Percentiles rank a stretch among this genome's conserved stretches.
Conservation (phyloP, 2,329 filamentous ascomycete species). For the Colletotrichum graminicola region DNA sequence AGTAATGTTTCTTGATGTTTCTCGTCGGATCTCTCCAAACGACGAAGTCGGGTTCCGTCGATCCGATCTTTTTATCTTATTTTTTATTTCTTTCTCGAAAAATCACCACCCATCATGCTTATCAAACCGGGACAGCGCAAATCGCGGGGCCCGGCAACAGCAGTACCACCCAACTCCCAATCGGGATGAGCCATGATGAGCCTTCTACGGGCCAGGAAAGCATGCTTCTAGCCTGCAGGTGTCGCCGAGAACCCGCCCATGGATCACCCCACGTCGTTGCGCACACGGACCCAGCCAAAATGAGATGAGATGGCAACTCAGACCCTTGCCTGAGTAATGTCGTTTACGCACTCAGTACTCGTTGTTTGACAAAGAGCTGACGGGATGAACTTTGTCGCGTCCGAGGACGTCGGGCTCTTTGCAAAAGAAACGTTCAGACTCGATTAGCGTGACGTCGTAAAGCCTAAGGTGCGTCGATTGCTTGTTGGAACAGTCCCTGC, state of each 20-base stretch:
- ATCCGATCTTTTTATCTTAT: neutral
- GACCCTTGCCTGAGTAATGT: neutral
- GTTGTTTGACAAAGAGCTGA: neutral
- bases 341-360: neutral
- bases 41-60: neutral
- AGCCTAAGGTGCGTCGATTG: neutral
- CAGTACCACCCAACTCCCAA: neutral
- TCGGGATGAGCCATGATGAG: neutral
- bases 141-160: neutral
- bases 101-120: neutral
- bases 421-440: neutral
- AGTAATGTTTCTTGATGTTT: neutral
- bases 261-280: conserved; percentile 17
- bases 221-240: conserved; percentile 1
- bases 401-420: neutral
- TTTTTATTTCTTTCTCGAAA: neutral
- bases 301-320: conserved; percentile 3
- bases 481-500: neutral
- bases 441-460: neutral
- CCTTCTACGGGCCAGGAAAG: neutral
- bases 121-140: neutral
- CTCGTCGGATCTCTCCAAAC: neutral
- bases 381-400: conserved; percentile 7
- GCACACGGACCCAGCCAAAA: conserved; percentile 27
- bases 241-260: conserved; percentile 8